These are phyloP conservation scores for Monosporozyma servazzii DNA, from an alignment of 805 yeast species.

Conservation along the genomic window DNA sequence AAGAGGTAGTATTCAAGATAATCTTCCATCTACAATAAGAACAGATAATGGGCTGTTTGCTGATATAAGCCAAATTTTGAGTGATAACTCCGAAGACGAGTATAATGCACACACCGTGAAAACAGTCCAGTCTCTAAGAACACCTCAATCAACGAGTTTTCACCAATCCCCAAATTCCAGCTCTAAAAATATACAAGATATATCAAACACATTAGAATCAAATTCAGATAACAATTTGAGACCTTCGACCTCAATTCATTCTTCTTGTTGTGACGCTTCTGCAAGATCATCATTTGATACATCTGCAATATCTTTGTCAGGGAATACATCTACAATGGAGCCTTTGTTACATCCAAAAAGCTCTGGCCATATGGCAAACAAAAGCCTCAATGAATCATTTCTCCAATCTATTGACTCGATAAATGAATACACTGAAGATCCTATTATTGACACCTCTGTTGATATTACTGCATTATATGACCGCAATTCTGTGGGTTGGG, in stretches of 20 bases:
- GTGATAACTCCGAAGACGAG: conserved; percentile 4
- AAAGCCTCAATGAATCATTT: conserved; percentile 18
- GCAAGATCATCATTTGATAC: conserved; percentile 19
- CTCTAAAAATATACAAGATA: not conserved
- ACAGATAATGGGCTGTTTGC: conserved; percentile 17
- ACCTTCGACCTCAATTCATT: not conserved
- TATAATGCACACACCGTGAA: not conserved
- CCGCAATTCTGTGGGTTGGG: conserved; percentile 21
- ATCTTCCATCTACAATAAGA: conserved; percentile 24
- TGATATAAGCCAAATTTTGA: conserved; percentile 21
- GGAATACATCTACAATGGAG: conserved; percentile 15
- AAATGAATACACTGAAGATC: conserved; percentile 10
- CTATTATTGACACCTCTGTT: conserved; percentile 26
- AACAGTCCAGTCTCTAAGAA: not conserved
- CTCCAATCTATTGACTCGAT: conserved; percentile 26
- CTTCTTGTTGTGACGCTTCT: conserved; percentile 6
- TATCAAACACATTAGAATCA: not conserved
- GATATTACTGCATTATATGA: conserved; percentile 33
- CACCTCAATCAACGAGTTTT: not conserved
- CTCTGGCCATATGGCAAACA: not conserved
- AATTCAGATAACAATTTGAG: not conserved
- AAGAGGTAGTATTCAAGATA: conserved; percentile 14
- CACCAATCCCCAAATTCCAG: not conserved
- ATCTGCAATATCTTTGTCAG: conserved; percentile 4
- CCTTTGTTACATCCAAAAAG: conserved; percentile 18